phyloP scores from a whole-genome alignment of 495 filamentous ascomycete species.

The Pseudoneurospora amorphoporcata region DNA sequence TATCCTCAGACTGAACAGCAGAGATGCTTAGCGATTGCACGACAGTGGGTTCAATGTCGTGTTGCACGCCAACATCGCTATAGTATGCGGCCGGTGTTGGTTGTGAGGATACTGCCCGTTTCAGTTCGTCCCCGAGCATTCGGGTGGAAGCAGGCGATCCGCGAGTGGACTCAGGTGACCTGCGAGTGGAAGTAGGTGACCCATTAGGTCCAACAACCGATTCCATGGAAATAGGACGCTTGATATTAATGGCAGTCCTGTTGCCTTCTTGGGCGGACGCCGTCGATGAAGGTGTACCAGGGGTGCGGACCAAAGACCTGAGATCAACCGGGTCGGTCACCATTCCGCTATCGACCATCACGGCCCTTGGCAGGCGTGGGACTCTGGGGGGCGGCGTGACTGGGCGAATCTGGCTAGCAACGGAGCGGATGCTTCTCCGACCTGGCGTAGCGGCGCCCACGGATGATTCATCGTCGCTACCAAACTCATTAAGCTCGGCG shows the following conservation, averaged over 20 bases:
- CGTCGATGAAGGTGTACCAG: not conserved
- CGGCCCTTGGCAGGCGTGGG: conserved; percentile 38
- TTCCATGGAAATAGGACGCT: conserved; percentile 29
- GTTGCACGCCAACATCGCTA: conserved; percentile 30
- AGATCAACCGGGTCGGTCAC: conserved; percentile 71
- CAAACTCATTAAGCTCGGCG: conserved; percentile 75
- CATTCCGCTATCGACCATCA: conserved; percentile 71
- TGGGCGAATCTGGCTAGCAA: conserved; percentile 19
- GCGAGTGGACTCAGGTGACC: not conserved
- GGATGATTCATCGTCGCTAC: conserved; percentile 51
- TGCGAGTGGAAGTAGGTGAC: conserved; percentile 13
- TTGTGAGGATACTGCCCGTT: conserved; percentile 14
- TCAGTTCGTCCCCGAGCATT: conserved; percentile 21
- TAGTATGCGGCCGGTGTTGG: conserved; percentile 22
- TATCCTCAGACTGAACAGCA: conserved; percentile 17
- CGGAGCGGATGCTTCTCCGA: conserved; percentile 34
- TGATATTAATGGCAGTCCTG: not conserved
- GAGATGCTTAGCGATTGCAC: conserved; percentile 18
- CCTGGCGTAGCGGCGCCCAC: conserved; percentile 30
- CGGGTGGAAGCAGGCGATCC: conserved; percentile 14
- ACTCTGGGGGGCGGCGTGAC: conserved; percentile 43
- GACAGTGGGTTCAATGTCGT: conserved; percentile 24
- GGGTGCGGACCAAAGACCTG: not conserved
- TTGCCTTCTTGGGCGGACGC: not conserved
- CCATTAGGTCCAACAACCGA: conserved; percentile 21